These are phyloP conservation scores for Penicillium hordei DNA, from an alignment of 2,329 filamentous ascomycete species.

Conservation along the genomic window DNA sequence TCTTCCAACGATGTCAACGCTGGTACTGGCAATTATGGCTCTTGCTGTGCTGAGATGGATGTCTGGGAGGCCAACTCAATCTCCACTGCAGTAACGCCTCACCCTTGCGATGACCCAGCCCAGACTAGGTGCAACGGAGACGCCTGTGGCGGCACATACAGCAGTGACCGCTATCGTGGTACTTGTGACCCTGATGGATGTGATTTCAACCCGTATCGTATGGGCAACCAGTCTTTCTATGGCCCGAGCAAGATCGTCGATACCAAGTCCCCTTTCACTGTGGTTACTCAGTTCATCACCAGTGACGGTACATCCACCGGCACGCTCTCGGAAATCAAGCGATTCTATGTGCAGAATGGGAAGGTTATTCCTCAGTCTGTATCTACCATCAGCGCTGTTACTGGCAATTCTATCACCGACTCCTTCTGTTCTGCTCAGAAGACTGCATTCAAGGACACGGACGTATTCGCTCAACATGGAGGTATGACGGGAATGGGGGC, in stretches of 20 bases:
- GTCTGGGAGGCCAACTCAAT: slow-evolving; percentile 69
- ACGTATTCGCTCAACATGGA: slow-evolving; percentile 55
- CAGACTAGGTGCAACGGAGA: slow-evolving; percentile 53
- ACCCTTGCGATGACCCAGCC: slow-evolving; percentile 56
- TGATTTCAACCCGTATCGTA: slow-evolving; percentile 68
- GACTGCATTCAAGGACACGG: slow-evolving; percentile 54
- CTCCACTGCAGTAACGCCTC: slow-evolving; percentile 63
- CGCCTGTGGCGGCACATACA: slow-evolving; percentile 54
- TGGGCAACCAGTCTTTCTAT: slow-evolving; percentile 64
- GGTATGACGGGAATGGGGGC: slow-evolving; percentile 45
- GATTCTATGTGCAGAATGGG: slow-evolving; percentile 65
- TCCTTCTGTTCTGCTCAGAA: slow-evolving; percentile 59
- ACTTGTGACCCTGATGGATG: slow-evolving; percentile 69
- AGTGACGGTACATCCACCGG: slow-evolving; percentile 50
- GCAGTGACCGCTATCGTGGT: slow-evolving; percentile 57
- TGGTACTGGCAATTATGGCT: slow-evolving; percentile 54
- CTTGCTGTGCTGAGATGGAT: slow-evolving; percentile 68
- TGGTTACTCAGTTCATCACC: slow-evolving; percentile 67
- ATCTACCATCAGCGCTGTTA: slow-evolving; percentile 48
- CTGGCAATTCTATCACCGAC: slow-evolving; percentile 56
- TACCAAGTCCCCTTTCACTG: slow-evolving; percentile 59
- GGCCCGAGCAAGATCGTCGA: slow-evolving; percentile 59
- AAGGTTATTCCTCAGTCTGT: slow-evolving; percentile 57
- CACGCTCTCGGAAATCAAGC: slow-evolving; percentile 59
- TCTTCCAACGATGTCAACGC: slow-evolving; percentile 56